Evolutionary conservation across 768 basidiomycete species (phyloP).

Genomic region (Leccinum variicolor): DNA sequence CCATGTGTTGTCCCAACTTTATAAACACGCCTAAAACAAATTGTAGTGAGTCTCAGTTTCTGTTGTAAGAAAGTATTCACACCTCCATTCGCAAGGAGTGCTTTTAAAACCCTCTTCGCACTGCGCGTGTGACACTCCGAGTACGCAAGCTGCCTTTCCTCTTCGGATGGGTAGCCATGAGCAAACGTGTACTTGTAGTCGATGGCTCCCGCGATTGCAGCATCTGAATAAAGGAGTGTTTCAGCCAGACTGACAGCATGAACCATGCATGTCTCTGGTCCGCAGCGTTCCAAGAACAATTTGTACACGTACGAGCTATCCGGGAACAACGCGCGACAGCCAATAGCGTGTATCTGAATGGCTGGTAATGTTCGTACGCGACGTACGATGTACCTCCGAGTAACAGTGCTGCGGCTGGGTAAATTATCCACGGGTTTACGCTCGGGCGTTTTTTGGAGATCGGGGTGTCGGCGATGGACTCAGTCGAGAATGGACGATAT

Average conservation of each 20-base stretch:
- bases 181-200: constrained; percentile 73
- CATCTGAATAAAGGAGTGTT: constrained; percentile 37
- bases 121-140: constrained; percentile 84
- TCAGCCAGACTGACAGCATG: not conserved
- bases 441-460: constrained; percentile 3
- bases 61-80: constrained; percentile 17
- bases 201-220: constrained; percentile 59
- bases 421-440: constrained; percentile 24
- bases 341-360: constrained; percentile 71
- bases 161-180: constrained; percentile 46
- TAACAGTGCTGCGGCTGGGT: constrained; percentile 20
- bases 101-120: constrained; percentile 72
- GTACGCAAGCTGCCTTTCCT: constrained; percentile 50
- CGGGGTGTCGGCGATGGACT: not conserved
- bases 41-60: not conserved
- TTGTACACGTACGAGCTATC: constrained; percentile 54
- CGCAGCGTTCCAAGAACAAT: constrained; percentile 22
- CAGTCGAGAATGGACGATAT: constrained; percentile 11
- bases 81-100: constrained; percentile 90
- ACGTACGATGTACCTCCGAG: constrained; percentile 33
- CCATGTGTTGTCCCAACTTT: constrained; percentile 88
- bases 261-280: constrained; percentile 23
- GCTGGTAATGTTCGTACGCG: constrained; percentile 66
- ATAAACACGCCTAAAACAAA: constrained; percentile 66
- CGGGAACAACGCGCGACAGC: constrained; percentile 78